These are phyloP conservation scores for Trichoderma lentiforme DNA, from an alignment of 2,329 filamentous ascomycete species.

Conservation along the genomic window DNA sequence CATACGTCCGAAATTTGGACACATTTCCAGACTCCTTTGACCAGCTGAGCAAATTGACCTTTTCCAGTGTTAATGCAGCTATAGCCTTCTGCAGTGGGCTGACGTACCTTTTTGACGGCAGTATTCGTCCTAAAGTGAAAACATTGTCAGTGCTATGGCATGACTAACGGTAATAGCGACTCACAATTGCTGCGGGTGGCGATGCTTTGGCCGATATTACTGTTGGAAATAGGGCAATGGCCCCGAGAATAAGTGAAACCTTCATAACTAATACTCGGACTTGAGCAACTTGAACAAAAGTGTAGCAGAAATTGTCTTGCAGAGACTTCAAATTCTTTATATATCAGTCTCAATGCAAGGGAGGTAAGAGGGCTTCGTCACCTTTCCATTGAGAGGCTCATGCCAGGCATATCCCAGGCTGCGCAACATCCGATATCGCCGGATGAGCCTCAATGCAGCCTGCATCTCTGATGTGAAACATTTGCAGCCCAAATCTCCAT, in stretches of 20 bases:
- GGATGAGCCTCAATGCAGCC: not conserved
- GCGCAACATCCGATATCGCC: not conserved
- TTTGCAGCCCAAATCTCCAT: not conserved
- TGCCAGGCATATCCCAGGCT: not conserved
- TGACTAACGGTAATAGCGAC: not conserved
- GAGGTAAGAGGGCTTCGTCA: not conserved
- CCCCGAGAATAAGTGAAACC: not conserved
- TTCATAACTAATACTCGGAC: not conserved
- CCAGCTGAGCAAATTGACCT: constrained; percentile 4
- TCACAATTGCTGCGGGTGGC: not conserved
- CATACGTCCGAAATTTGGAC: not conserved
- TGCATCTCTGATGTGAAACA: not conserved
- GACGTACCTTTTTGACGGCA: not conserved
- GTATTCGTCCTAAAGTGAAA: not conserved
- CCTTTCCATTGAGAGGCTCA: not conserved
- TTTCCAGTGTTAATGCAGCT: not conserved
- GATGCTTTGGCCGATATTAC: not conserved
- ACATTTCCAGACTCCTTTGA: constrained; percentile 4
- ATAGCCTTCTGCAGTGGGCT: not conserved
- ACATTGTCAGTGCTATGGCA: not conserved
- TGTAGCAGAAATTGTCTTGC: not conserved
- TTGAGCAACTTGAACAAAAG: not conserved
- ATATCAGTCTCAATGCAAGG: not conserved
- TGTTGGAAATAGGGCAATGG: not conserved
- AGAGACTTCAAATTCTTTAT: not conserved